These are phyloP conservation scores for Collybiopsis luxurians DNA, from an alignment of 768 basidiomycete species.

Conservation along the genomic window DNA sequence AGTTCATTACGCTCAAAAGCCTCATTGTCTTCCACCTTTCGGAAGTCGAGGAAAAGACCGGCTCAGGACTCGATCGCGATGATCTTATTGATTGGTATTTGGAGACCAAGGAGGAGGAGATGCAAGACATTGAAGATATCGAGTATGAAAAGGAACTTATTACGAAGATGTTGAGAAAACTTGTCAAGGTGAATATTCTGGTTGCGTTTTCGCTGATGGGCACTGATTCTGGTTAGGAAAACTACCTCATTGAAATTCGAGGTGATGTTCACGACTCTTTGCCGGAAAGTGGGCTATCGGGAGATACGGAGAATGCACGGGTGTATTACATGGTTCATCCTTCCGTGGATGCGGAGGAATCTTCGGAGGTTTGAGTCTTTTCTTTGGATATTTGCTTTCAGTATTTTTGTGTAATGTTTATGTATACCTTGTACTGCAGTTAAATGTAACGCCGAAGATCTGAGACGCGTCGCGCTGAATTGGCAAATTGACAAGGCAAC, in stretches of 20 bases:
- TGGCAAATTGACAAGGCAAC: not conserved
- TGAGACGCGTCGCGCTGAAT: too few species aligned
- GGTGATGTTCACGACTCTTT: slow-evolving; percentile 84
- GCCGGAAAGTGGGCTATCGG: slow-evolving; percentile 53
- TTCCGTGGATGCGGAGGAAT: slow-evolving; percentile 71
- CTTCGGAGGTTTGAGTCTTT: slow-evolving; percentile 36
- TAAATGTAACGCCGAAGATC: too few species aligned
- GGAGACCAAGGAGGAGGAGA: slow-evolving; percentile 80
- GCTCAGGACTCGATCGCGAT: slow-evolving; percentile 79
- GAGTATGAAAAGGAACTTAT: slow-evolving; percentile 91
- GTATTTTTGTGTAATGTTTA: too few species aligned
- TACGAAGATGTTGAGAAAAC: slow-evolving; percentile 81
- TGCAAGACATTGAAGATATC: slow-evolving; percentile 81
- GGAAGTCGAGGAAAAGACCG: slow-evolving; percentile 71
- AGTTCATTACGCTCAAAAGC: slow-evolving; percentile 87
- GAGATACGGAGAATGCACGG: slow-evolving; percentile 57
- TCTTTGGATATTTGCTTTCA: too few species aligned
- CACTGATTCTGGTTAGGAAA: slow-evolving; percentile 50
- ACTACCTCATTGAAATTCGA: slow-evolving; percentile 77
- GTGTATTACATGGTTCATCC: slow-evolving; percentile 92
- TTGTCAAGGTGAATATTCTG: slow-evolving; percentile 71
- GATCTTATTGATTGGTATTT: slow-evolving; percentile 97
- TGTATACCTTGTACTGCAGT: too few species aligned
- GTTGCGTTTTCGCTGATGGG: not conserved
- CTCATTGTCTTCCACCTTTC: slow-evolving; percentile 82